Evolutionary conservation across 805 yeast genomes (phyloP), one percentile per base, ranked within the genome.

Genomic region (Hanseniaspora vineae): DNA sequence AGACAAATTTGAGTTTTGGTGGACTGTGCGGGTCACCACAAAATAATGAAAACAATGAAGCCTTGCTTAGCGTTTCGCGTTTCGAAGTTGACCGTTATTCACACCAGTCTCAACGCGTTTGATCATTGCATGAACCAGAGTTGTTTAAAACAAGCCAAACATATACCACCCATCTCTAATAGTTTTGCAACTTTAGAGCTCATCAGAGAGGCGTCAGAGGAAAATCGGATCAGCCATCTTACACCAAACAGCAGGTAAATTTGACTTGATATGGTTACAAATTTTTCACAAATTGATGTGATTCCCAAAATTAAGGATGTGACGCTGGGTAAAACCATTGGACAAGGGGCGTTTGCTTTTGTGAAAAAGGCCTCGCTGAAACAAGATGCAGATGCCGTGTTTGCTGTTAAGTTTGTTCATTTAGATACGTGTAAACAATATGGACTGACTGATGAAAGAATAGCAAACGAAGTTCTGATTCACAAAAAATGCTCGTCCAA

Each of bases 311-410:
- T 78, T 35, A 68, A 70, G 45, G 70, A 68, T 31, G 68, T 77
- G 2, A 66, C 61, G 31, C 47, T 72, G 6, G 81, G 77, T 0
- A 67, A 67, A 23, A 76, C 82, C 0, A 67, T 80, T 13, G 87
- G 86, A 0, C 79, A 77, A 52, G 87, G 87, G 1, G 70, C 84
- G 0, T 80, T 80, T 66, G 86, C 84, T 2, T 68, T 76, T 46
- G 83, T 80, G 3, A 76, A 77, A 53, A 60, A 66, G 10, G 84
- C 80, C 0, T 66, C 66, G 40, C 50, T 65, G 42, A 60, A 57
- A 33, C 60, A 59, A 13, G 65, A 62, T 35, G 66, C 70, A 0
- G 57, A 57, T 18, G 66, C 64, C 51, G 55, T 72, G 1, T 72
- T 77, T 49, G 86, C 86, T 0, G 69, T 79, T 35, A 80, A 80